Evolutionary conservation across 176 grass and related monocot genomes (phyloP), one percentile per base, ranked within the genome.

Genomic region (Triticum urartu): DNA sequence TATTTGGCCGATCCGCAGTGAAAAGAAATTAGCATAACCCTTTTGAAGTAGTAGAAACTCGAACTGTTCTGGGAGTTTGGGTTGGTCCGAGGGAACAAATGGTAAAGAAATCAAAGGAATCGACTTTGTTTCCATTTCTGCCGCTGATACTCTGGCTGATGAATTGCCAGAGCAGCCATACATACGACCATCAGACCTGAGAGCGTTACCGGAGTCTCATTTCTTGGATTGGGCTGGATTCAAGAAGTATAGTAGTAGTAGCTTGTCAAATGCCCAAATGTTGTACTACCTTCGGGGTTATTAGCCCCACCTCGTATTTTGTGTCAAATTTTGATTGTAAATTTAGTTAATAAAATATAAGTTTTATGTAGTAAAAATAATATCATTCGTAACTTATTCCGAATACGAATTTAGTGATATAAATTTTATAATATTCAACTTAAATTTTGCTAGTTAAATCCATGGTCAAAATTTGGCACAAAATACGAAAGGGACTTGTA

Each of bases 201-300:
- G 80, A 78, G 40, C 71, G 12, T 48, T 25, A 14, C 11, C 4
- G 22, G 72, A 25, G 50, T 2, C 33, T 69, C 39, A 14, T 78
- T 82, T 63, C 64, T 82, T 34, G 54, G 40, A n/a, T 83, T 48
- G 67, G 9, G 9, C 73, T 48, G 8, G 38, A 30, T 79, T 67
- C 47, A 42, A 59, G 39, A 24, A 59, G 39, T 30, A 30, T 30
- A 30, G 28, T 22, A 32, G 26, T 11, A 61, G 58, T 59, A 33
- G 20, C 85, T 69, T 70, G 5, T n/a, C 18, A 42, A 80, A 85
- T 85, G 76, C 75, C 17, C 3, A 15, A 15, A 56, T 69, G 28
- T 34, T 68, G 45, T 48, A 1, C 45, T 48, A 48, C 45, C 45
- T 48, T 13, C 45, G 3, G 45, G 4, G 13, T 48, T 14, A 48